Evolutionary conservation across 805 yeast species (phyloP).

Genomic region (Cyberlindnera euphorbiae): DNA sequence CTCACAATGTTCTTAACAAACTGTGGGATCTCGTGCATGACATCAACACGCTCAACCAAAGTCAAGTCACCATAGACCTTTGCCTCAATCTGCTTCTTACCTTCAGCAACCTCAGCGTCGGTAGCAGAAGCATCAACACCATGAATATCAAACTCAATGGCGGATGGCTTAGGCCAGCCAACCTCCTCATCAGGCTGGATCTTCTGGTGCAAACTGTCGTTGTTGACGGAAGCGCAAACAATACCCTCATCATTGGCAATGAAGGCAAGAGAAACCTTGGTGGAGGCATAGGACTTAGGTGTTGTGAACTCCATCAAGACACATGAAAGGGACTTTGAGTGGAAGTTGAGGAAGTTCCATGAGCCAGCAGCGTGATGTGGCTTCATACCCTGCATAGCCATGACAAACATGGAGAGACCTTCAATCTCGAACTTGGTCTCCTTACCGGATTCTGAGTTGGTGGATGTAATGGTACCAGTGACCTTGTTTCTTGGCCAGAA

Average conservation of each 20-base stretch:
- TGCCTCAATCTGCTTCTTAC: conserved; percentile 38
- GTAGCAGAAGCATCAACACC: conserved; percentile 44
- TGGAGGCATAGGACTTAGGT: conserved; percentile 81
- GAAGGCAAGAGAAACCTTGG: conserved; percentile 77
- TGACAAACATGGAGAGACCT: conserved; percentile 70
- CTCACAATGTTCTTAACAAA: conserved; percentile 90
- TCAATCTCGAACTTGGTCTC: conserved; percentile 29
- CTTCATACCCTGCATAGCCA: conserved; percentile 98
- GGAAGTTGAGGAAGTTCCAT: conserved; percentile 93
- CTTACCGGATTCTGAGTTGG: conserved; percentile 25
- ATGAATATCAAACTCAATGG: conserved; percentile 53
- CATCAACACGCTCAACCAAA: conserved; percentile 88
- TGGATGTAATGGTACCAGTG: conserved; percentile 54
- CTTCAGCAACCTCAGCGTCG: conserved; percentile 36
- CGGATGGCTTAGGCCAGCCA: conserved; percentile 87
- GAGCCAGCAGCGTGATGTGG: conserved; percentile 98
- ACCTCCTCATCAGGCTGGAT: conserved; percentile 53
- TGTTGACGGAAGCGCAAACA: conserved; percentile 59
- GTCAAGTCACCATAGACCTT: conserved; percentile 57
- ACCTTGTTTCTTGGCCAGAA: conserved; percentile 92
- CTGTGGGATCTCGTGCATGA: conserved; percentile 93
- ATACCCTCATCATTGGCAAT: conserved; percentile 61
- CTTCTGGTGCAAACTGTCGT: conserved; percentile 55
- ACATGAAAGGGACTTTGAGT: conserved; percentile 66
- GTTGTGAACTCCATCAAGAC: conserved; percentile 94